Conservation (phyloP, 352 stramenopile genomes). For the Saprolegnia diclina region DNA sequence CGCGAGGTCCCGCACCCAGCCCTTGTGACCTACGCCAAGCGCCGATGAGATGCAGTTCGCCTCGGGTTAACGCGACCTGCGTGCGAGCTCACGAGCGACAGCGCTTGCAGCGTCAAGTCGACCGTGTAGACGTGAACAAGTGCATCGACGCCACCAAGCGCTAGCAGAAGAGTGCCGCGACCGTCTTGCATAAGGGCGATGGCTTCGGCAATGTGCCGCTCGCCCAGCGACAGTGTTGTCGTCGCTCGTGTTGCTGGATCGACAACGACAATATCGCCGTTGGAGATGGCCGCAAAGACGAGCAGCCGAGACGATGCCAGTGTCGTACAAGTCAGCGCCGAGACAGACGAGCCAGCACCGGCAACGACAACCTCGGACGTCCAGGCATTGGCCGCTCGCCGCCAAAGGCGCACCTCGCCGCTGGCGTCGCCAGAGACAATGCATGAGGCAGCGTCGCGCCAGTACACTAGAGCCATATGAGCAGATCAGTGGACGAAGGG, state of each 20-base stretch:
- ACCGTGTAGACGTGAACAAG: constrained; percentile 65
- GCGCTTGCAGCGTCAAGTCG: background rate
- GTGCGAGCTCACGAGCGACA: constrained; percentile 35
- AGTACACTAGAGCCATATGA: constrained; percentile 22
- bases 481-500: background rate
- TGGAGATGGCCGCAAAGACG: constrained; percentile 11
- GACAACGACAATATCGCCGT: constrained; percentile 8
- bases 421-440: constrained; percentile 22
- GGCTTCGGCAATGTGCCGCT: constrained; percentile 23
- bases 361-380: background rate
- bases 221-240: background rate
- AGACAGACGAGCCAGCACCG: constrained; percentile 3
- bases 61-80: background rate
- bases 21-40: constrained; percentile 50
- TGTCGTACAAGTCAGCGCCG: constrained; percentile 11
- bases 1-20: constrained; percentile 62
- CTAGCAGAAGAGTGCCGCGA: constrained; percentile 41
- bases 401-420: constrained; percentile 3
- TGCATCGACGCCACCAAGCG: constrained; percentile 57
- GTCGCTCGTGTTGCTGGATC: background rate
- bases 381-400: background rate
- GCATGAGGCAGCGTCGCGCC: background rate
- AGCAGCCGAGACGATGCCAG: background rate
- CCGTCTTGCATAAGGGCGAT: constrained; percentile 10
- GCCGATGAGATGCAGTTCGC: background rate